These are phyloP conservation scores for Hypholoma fasciculare DNA, from an alignment of 768 basidiomycete genomes.

Conservation along the genomic window DNA sequence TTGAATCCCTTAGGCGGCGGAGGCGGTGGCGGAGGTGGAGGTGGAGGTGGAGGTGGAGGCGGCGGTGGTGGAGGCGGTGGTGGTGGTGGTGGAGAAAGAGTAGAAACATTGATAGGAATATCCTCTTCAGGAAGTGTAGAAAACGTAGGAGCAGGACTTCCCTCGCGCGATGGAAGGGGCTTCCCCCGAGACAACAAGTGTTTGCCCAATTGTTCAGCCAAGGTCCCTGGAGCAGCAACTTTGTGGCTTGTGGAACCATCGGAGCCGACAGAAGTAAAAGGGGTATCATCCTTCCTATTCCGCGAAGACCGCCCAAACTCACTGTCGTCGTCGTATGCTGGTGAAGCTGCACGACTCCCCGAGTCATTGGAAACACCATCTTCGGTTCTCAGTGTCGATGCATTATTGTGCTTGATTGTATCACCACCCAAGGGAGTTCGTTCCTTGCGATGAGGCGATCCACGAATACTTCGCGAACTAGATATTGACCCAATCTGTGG, in stretches of 20 bases:
- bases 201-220: slow-evolving; percentile 64
- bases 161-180: slow-evolving; percentile 35
- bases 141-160: slow-evolving; percentile 31
- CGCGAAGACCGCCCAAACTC: slow-evolving; percentile 52
- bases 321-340: slow-evolving; percentile 54
- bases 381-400: slow-evolving; percentile 44
- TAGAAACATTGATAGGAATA: slow-evolving; percentile 11
- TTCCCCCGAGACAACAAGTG: slow-evolving; percentile 55
- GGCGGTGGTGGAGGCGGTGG: slow-evolving; percentile 24
- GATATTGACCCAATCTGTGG: slow-evolving; percentile 59
- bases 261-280: slow-evolving; percentile 57
- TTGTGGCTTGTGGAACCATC: slow-evolving; percentile 35
- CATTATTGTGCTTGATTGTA: slow-evolving; percentile 39
- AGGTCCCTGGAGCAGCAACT: slow-evolving; percentile 41
- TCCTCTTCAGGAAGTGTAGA: slow-evolving; percentile 43
- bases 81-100: slow-evolving; percentile 21
- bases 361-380: slow-evolving; percentile 37
- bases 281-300: slow-evolving; percentile 53
- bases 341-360: slow-evolving; percentile 43
- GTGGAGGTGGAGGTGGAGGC: slow-evolving; percentile 31
- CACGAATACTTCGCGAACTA: slow-evolving; percentile 68
- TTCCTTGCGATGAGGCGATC: slow-evolving; percentile 63
- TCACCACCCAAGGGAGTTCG: slow-evolving; percentile 42
- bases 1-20: slow-evolving; percentile 8
- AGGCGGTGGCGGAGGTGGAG: slow-evolving; percentile 34